phyloP scores from a whole-genome alignment of 257 asterid genomes.

The Primulina huaijiensis region DNA sequence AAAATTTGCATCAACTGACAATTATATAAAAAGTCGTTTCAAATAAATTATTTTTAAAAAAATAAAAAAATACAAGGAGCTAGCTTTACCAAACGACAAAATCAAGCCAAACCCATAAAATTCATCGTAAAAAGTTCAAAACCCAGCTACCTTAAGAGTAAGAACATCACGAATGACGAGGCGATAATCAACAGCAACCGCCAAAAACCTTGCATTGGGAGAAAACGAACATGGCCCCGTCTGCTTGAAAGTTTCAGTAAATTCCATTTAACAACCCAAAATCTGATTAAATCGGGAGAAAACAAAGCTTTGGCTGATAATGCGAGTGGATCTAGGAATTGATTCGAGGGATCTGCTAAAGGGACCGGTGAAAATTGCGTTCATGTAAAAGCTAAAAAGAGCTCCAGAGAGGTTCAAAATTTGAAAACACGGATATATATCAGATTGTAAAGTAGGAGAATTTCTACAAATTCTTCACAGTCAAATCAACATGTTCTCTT shows the following conservation, averaged over 20 bases:
- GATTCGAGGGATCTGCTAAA: constrained; percentile 32
- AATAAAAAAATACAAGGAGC: constrained; percentile 8
- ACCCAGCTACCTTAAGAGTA: constrained; percentile 64
- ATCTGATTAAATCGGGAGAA: neutral
- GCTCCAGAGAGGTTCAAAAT: constrained; percentile 25
- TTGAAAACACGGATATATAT: constrained; percentile 22
- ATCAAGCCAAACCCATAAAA: constrained; percentile 16
- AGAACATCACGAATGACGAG: constrained; percentile 89
- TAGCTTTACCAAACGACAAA: constrained; percentile 7
- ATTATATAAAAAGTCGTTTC: neutral
- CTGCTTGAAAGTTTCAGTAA: constrained; percentile 80
- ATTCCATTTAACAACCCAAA: constrained; percentile 59
- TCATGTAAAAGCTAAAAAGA: constrained; percentile 18
- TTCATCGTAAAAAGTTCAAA: neutral
- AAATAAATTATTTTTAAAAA: neutral
- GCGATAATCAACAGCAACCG: constrained; percentile 91
- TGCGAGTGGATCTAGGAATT: constrained; percentile 29
- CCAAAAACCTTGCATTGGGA: constrained; percentile 77
- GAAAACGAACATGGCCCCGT: constrained; percentile 88
- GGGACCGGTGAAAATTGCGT: constrained; percentile 1
- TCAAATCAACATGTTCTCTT: constrained; percentile 22
- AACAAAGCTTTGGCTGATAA: constrained; percentile 7
- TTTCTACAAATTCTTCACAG: neutral
- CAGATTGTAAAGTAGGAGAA: constrained; percentile 18
- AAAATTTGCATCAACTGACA: constrained; percentile 11